Evolutionary conservation across 1,284 basidiomycete species (phyloP), one percentile per base, ranked within the genome.

Genomic region (Moesziomyces sp.): DNA sequence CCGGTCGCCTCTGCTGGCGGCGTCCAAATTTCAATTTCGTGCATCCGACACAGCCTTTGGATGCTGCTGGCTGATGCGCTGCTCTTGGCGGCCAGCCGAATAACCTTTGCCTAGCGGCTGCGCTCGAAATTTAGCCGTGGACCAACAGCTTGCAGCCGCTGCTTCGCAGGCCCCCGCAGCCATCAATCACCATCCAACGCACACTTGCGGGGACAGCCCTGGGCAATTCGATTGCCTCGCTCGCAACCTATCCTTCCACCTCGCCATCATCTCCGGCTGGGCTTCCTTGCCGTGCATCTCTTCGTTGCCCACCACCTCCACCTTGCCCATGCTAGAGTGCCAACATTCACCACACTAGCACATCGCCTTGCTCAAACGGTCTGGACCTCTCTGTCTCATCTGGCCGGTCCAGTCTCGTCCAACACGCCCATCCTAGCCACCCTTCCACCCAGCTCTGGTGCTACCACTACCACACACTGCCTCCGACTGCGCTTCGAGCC

Each of bases 361-460:
- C 38, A 4, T 18, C 14, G 38, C 38, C 3, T 18, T 40, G 16
- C 16, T 2, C 16, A 40, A 40, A 40, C 38, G 38, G 38, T 6
- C 18, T 40, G 38, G 16, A 13, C 30, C 38, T 40, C 13, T 46
- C 38, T 40, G 9, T 46, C 10, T 33, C 40, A 19, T 52, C 64
- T 66, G 58, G 64, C 64, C 13, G 64, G 58, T 56, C 64, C 54
- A 67, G 58, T 42, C 45, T 48, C 24, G 26, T 35, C 40, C 21
- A n/a, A 42, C 44, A 18, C 26, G 24, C 40, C 6, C 16, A 14
- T 44, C 46, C 23, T 45, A 21, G 38, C 35, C 43, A 45, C 19
- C 44, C 14, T 28, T 30, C 46, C 24, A 14, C 13, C 16, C 38
- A 16, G 16, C 18, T 40, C 38, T 14, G 18, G 14, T 40, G 16